Evolutionary conservation across 257 asterid species (phyloP), one percentile per base, ranked within the genome.

Genomic region (Lavandula angustifolia): DNA sequence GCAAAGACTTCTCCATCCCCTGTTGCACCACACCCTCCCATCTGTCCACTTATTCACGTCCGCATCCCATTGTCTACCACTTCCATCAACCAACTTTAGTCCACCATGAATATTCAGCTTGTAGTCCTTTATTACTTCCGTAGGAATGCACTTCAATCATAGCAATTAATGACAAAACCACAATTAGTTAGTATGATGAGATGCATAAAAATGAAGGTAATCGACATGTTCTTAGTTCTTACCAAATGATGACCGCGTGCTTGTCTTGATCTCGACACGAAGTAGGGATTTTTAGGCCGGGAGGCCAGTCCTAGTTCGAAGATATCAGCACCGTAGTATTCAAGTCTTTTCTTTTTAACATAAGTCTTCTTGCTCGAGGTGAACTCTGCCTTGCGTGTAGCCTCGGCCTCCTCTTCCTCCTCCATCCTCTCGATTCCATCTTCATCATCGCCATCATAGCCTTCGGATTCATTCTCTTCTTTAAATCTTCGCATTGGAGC

Each of bases 1-100:
- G 66, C 83, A 80, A 13, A 80, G 62, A 0, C 67, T 72, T 5
- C 22, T 57, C 86, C 81, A 81, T 49, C 83, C 83, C 0, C 54
- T n/a, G 5, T 14, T 59, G 55, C 77, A 77, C 66, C 65, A 65
- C 17, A 49, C 0, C 6, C 83, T 73, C 3, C 83, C 81, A 33
- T 81, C 83, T n/a, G 8, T 50, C 86, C 83, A 75, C 5, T 33
- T 18, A 11, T 12, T 58, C 14, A 65, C 34, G 56, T 42, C 32
- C 22, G 71, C 9, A 17, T 34, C 31, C 76, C 79, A 81, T 68
- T 16, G 56, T 4, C 44, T 69, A 44, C 79, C 81, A 0, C 54
- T 13, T 34, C 35, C 59, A 29, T 81, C 81, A 0, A 68, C 69
- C 16, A 81, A 13, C 17, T 6, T 18, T 51, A 78, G 2, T 0